These are phyloP conservation scores for Zygotorulaspora chibaensis DNA, from an alignment of 805 yeast species.

Conservation along the genomic window DNA sequence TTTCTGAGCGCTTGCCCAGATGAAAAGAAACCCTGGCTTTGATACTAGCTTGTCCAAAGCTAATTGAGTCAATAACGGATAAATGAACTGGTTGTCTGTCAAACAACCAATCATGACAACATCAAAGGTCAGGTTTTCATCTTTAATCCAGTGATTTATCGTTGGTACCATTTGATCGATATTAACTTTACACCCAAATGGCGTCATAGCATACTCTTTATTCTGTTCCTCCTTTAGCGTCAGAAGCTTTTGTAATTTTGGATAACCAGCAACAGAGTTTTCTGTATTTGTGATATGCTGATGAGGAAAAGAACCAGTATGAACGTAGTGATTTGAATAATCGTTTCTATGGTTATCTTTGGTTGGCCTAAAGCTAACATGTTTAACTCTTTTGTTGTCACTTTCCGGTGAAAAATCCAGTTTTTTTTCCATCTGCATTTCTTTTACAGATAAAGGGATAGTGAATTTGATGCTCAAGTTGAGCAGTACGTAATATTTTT, in stretches of 20 bases:
- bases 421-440: conserved; percentile 7
- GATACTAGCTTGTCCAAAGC: conserved; percentile 74
- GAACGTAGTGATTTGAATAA: conserved; percentile 64
- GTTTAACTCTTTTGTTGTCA: conserved; percentile 14
- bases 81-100: conserved; percentile 64
- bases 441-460: neutral
- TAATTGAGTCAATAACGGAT: conserved; percentile 55
- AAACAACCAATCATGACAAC: conserved; percentile 90
- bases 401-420: conserved; percentile 11
- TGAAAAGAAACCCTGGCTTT: conserved; percentile 78
- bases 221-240: conserved; percentile 60
- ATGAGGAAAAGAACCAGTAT: conserved; percentile 59
- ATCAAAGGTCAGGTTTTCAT: conserved; percentile 65
- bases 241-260: conserved; percentile 68
- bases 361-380: conserved; percentile 25
- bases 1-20: conserved; percentile 81
- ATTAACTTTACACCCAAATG: conserved; percentile 60
- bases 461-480: too few species aligned
- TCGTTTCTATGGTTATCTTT: conserved; percentile 54
- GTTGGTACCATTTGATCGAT: conserved; percentile 51
- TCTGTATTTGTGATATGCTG: conserved; percentile 59
- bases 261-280: conserved; percentile 77
- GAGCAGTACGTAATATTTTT: too few species aligned
- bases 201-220: conserved; percentile 47
- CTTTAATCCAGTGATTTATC: conserved; percentile 57